Conservation (phyloP, 2,329 filamentous ascomycete genomes). For the Dothistroma pini region DNA sequence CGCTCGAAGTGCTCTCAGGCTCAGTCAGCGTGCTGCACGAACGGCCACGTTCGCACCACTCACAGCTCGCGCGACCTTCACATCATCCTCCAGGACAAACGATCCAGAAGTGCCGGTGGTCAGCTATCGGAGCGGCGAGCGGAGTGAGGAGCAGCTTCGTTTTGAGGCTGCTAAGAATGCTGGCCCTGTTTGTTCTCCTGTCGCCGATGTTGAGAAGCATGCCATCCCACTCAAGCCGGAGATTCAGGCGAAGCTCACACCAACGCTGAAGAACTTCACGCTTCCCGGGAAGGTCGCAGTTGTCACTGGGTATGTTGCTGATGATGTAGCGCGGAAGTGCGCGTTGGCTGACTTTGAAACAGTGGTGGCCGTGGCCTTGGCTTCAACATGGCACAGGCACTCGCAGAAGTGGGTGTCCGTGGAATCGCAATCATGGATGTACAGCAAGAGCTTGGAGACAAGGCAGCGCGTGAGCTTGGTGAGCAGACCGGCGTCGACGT, state of each 20-base stretch:
- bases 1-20: constrained; percentile 19
- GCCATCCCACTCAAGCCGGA: constrained; percentile 32
- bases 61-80: constrained; percentile 26
- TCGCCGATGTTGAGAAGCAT: constrained; percentile 30
- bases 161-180: constrained; percentile 20
- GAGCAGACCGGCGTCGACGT: constrained; percentile 69
- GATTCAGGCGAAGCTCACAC: constrained; percentile 53
- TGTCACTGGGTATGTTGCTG: constrained; percentile 59
- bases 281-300: constrained; percentile 62
- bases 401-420: constrained; percentile 71
- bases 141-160: constrained; percentile 29
- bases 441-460: constrained; percentile 70
- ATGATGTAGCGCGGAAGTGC: background rate
- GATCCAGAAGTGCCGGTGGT: constrained; percentile 33
- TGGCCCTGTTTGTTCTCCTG: constrained; percentile 34
- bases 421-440: constrained; percentile 73
- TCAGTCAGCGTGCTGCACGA: constrained; percentile 15
- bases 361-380: constrained; percentile 73
- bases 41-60: constrained; percentile 16
- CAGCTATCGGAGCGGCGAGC: constrained; percentile 32
- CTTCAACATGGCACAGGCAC: constrained; percentile 74
- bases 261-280: constrained; percentile 66
- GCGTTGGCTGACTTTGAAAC: constrained; percentile 22
- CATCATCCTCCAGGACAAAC: constrained; percentile 21
- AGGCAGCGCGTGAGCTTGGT: constrained; percentile 65